Evolutionary conservation across 202 grass and related monocot species (phyloP).

Genomic region (Hordeum pubiflorum): DNA sequence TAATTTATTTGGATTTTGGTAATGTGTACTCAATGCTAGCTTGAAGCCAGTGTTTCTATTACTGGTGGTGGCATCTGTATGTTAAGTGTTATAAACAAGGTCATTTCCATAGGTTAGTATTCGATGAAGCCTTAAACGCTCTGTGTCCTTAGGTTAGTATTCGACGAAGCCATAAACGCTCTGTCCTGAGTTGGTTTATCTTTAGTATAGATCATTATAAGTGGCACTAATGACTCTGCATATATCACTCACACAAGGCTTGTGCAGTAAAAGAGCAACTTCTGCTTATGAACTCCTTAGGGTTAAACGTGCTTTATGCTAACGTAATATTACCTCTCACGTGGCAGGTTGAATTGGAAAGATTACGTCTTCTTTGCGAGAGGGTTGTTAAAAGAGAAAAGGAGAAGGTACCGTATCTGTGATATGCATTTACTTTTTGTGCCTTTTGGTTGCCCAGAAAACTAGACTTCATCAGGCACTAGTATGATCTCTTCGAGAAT

Average conservation of each 20-base stretch:
- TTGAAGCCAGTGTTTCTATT: neutral
- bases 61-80: neutral
- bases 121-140: neutral
- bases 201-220: neutral
- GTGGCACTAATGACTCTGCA: neutral
- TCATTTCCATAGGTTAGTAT: neutral
- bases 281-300: neutral
- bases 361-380: constrained; percentile 83
- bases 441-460: neutral
- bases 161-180: neutral
- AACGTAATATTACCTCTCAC: constrained; percentile 11
- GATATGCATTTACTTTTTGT: constrained; percentile 3
- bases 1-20: neutral
- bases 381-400: constrained; percentile 86
- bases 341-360: constrained; percentile 68
- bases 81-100: neutral
- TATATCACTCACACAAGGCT: neutral
- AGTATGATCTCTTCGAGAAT: neutral
- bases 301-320: neutral
- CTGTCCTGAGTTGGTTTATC: neutral
- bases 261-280: neutral
- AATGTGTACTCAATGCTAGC: neutral
- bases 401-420: constrained; percentile 47
- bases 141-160: no score
- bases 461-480: constrained; percentile 5